phyloP scores from a whole-genome alignment of 441 rosid genomes.

The Raphanus hybrid region DNA sequence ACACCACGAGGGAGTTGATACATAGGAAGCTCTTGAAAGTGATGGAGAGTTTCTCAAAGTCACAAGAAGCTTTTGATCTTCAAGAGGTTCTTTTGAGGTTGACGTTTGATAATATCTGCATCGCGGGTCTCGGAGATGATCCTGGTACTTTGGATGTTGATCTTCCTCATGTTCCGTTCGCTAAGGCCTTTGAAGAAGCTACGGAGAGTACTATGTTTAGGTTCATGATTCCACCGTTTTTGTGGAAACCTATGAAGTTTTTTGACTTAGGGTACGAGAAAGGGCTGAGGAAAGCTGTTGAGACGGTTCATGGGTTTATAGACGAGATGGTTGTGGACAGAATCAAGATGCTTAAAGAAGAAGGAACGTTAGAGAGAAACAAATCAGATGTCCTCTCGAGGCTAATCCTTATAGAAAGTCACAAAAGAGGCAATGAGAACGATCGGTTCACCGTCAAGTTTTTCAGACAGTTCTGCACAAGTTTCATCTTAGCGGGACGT shows the following conservation, averaged over 20 bases:
- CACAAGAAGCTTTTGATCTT: constrained; percentile 59
- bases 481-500: constrained; percentile 75
- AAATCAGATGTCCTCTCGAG: constrained; percentile 69
- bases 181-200: constrained; percentile 81
- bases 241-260: constrained; percentile 73
- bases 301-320: constrained; percentile 63
- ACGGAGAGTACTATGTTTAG: constrained; percentile 64
- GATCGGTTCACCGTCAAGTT: constrained; percentile 45
- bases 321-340: constrained; percentile 56
- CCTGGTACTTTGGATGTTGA: constrained; percentile 67
- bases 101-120: constrained; percentile 77
- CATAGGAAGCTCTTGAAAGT: constrained; percentile 60
- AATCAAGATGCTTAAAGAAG: constrained; percentile 31
- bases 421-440: constrained; percentile 35
- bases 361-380: constrained; percentile 44
- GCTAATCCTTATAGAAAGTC: constrained; percentile 53
- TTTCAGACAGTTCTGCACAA: constrained; percentile 66
- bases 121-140: constrained; percentile 69
- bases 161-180: constrained; percentile 68
- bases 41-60: constrained; percentile 44
- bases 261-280: constrained; percentile 65
- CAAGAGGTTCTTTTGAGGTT: constrained; percentile 73
- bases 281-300: constrained; percentile 55
- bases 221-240: constrained; percentile 61
- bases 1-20: constrained; percentile 55